phyloP scores from a whole-genome alignment of 129 eudicot genomes.

The Oenanthe sinensis region DNA sequence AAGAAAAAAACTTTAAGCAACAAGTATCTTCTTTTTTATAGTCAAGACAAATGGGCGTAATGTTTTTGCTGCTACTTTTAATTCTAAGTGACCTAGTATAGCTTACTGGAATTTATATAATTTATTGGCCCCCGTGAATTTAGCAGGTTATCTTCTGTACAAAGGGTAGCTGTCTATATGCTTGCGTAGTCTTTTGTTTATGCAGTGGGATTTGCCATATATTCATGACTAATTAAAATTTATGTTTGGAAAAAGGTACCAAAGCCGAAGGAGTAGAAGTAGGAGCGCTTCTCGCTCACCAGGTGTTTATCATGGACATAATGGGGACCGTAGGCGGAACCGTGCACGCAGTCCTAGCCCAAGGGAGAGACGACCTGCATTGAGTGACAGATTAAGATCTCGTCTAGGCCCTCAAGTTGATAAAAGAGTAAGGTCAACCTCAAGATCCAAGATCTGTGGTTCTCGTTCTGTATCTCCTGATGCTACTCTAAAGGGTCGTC shows the following conservation, averaged over 20 bases:
- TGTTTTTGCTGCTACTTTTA: neutral
- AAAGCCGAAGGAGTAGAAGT: constrained; percentile 66
- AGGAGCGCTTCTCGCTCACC: constrained; percentile 54
- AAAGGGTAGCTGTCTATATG: neutral
- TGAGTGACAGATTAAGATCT: constrained; percentile 67
- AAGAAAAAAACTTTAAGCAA: neutral
- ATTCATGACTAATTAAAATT: neutral
- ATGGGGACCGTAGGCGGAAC: constrained; percentile 44
- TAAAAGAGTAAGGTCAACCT: constrained; percentile 35
- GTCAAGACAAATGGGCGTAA: neutral
- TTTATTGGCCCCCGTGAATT: neutral
- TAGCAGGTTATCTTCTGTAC: neutral
- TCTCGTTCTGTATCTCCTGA: constrained; percentile 47
- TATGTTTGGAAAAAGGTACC: constrained; percentile 27
- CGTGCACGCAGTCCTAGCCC: constrained; percentile 63
- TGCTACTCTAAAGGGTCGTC: constrained; percentile 15
- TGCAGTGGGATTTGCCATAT: neutral
- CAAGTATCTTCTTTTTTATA: neutral
- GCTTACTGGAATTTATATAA: neutral
- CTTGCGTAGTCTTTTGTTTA: neutral
- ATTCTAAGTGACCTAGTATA: neutral
- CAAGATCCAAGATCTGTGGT: constrained; percentile 43
- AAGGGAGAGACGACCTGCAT: constrained; percentile 28
- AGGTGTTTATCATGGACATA: constrained; percentile 19
- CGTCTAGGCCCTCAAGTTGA: constrained; percentile 67